These are phyloP conservation scores for Wolfiporia cocos DNA, from an alignment of 1,284 basidiomycete species.

Conservation along the genomic window DNA sequence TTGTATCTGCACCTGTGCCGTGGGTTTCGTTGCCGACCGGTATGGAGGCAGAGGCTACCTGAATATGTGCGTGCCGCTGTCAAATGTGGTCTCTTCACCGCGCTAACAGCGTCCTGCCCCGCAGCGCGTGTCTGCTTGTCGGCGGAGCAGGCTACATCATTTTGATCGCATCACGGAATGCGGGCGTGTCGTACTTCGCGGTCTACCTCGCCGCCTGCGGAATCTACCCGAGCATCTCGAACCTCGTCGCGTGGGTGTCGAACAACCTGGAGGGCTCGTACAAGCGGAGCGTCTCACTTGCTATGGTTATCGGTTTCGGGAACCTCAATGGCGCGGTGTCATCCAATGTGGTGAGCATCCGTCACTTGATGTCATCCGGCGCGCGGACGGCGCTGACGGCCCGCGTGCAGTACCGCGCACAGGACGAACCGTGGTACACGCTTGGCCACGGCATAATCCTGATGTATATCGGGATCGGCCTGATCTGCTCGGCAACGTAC, in stretches of 20 bases:
- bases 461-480: slow-evolving; percentile 41
- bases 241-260: slow-evolving; percentile 66
- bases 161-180: slow-evolving; percentile 51
- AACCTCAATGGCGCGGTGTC: slow-evolving; percentile 42
- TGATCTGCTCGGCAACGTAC: slow-evolving; percentile 34
- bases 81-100: not conserved
- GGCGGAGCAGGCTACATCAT: slow-evolving; percentile 61
- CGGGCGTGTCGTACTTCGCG: slow-evolving; percentile 63
- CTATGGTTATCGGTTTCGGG: slow-evolving; percentile 35
- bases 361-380: not conserved
- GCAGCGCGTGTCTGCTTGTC: slow-evolving; percentile 26
- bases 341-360: slow-evolving; percentile 36
- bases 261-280: slow-evolving; percentile 63
- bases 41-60: slow-evolving; percentile 53
- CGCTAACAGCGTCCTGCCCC: slow-evolving; percentile 26
- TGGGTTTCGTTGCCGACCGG: slow-evolving; percentile 59
- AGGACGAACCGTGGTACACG: slow-evolving; percentile 37
- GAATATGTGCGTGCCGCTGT: slow-evolving; percentile 44
- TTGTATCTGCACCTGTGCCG: slow-evolving; percentile 55
- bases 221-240: slow-evolving; percentile 68
- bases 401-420: slow-evolving; percentile 14
- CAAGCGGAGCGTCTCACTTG: slow-evolving; percentile 38
- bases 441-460: slow-evolving; percentile 47
- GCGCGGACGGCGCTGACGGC: not conserved
- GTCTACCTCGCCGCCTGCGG: slow-evolving; percentile 69